Base-by-base conservation (phyloP, 2,329 filamentous ascomycete genomes). In the Epichloe scottii region DNA sequence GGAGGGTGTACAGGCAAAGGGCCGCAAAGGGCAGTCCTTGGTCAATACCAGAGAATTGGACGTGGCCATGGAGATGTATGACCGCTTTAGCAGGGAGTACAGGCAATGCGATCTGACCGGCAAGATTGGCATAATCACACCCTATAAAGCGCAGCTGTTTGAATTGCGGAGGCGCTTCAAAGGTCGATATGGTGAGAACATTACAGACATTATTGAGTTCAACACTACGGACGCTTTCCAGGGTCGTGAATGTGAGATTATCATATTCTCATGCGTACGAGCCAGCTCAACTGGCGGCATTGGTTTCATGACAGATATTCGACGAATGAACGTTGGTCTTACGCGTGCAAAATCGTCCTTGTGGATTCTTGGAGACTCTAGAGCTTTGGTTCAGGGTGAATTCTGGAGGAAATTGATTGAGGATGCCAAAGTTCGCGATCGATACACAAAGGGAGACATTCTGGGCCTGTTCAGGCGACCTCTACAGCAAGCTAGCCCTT, bases 221-320 rank as follows among this genome's bases (percentile, higher is more conserved):
- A 98, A 98, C 66, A 98, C 93, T 0, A 98, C 93, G 0, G 93
- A 98, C 69, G 94, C 93, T 17, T 98, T 96, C 66, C 89, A 98
- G 66, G 93, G 93, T 55, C 83, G 94, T 58, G 93, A 98, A 68
- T 93, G 89, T 62, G 93, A 98, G 63, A 85, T 98, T 56, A 97
- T 98, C 66, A 97, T 98, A 56, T 98, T 98, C 72, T 97, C 93
- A 40, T 98, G 94, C 67, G 93, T 98, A 54, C 84, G 93, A 71
- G 91, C 93, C 21, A 91, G 86, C 33, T 81, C 87, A n/a, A 87
- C 85, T 7, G 86, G 87, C n/a, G 89, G 91, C 61, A 95, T 98
- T 62, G 93, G 93, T 76, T 98, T 98, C 80, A 85, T 98, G 78
- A 87, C 88, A 50, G 93, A 98, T 66, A 95, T 98, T 63, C 83